Evolutionary conservation across 192 early-diverging fungal genomes (phyloP).

Genomic region (Pilaira anomala): DNA sequence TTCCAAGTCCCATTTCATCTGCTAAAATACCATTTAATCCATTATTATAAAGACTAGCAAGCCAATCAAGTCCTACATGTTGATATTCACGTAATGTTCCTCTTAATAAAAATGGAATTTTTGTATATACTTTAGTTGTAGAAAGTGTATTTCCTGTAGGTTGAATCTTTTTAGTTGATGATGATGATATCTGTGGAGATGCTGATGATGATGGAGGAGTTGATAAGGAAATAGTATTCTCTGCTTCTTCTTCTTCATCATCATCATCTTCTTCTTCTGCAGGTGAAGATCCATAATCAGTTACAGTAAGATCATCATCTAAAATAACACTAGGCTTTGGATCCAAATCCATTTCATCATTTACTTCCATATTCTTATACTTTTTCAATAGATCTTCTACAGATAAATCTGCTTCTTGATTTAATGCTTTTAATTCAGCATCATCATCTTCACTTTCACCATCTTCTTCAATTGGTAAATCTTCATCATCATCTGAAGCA

Average conservation of each 20-base stretch:
- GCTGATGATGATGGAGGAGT: no score
- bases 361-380: conserved; percentile 21
- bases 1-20: conserved; percentile 66
- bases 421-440: conserved; percentile 31
- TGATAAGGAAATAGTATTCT: not conserved
- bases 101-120: conserved; percentile 58
- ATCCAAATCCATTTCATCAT: conserved; percentile 25
- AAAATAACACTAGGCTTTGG: conserved; percentile 5
- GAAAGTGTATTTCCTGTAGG: conserved; percentile 37
- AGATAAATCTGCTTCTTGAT: conserved; percentile 20
- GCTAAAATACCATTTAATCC: conserved; percentile 74
- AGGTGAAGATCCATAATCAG: conserved; percentile 28
- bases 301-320: conserved; percentile 35
- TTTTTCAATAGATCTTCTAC: conserved; percentile 38
- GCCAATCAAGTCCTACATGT: conserved; percentile 86
- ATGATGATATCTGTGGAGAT: not conserved
- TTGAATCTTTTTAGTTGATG: not conserved
- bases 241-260: not conserved
- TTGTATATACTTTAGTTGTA: conserved; percentile 46
- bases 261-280: conserved; percentile 13
- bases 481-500: conserved; percentile 23
- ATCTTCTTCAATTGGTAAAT: conserved; percentile 26
- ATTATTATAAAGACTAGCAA: conserved; percentile 81
- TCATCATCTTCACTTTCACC: conserved; percentile 34
- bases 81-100: conserved; percentile 85